Evolutionary conservation across 805 yeast species (phyloP).

Genomic region (Sungouiella blattae): DNA sequence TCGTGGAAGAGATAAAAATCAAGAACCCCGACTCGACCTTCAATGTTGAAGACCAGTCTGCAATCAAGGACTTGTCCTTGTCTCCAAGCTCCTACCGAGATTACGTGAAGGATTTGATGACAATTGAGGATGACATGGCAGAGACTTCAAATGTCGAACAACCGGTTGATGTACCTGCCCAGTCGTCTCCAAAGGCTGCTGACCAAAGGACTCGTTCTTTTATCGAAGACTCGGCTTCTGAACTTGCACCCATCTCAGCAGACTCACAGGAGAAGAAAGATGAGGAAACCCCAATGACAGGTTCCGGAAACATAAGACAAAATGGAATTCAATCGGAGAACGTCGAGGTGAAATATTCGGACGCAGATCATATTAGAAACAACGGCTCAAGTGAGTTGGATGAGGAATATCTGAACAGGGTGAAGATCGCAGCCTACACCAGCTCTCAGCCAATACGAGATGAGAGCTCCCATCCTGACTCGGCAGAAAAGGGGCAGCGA

Average conservation of each 20-base stretch:
- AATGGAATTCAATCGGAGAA: too few species aligned
- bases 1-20: background rate
- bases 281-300: too few species aligned
- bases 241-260: background rate
- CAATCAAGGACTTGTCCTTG: background rate
- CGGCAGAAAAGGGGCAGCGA: background rate
- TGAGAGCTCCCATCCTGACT: too few species aligned
- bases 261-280: background rate
- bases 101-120: conserved; percentile 10
- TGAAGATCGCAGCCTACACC: too few species aligned
- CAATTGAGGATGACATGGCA: conserved; percentile 9
- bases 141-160: background rate
- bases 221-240: conserved; percentile 1
- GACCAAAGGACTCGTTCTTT: too few species aligned
- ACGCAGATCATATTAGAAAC: too few species aligned
- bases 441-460: too few species aligned
- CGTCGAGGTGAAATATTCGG: too few species aligned
- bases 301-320: too few species aligned
- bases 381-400: too few species aligned
- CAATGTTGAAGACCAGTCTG: background rate
- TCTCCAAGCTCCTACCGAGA: conserved; percentile 15
- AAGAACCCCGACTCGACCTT: background rate
- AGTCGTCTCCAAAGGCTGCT: background rate
- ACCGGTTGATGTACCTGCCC: too few species aligned
- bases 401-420: too few species aligned